phyloP scores from a whole-genome alignment of 106 monocot species.

The Acorus calamus region DNA sequence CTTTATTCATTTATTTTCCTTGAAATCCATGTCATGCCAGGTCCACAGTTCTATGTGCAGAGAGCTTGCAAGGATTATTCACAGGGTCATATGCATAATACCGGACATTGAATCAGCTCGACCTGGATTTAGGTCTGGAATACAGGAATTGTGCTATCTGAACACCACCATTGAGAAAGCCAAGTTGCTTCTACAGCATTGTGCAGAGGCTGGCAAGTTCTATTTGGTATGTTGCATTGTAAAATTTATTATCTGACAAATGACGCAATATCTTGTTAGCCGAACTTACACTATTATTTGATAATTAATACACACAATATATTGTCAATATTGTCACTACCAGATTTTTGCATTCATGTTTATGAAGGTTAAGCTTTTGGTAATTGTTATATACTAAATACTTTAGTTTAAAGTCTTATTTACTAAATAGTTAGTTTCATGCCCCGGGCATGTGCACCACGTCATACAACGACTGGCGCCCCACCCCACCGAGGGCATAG shows the following conservation, averaged over 20 bases:
- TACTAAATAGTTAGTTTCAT: no score
- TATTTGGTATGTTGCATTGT: constrained; percentile 54
- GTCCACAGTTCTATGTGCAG: constrained; percentile 51
- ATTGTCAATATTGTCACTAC: no score
- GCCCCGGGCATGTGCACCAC: no score
- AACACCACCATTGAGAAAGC: constrained; percentile 59
- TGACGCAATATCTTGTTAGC: no score
- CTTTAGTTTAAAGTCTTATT: no score
- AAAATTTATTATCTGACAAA: not conserved
- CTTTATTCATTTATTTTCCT: not conserved
- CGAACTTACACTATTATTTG: no score
- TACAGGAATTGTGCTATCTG: constrained; percentile 61
- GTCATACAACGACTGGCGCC: no score
- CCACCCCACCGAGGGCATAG: no score
- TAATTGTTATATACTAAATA: no score
- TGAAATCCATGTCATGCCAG: constrained; percentile 16
- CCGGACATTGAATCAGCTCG: constrained; percentile 78
- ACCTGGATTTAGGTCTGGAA: constrained; percentile 67
- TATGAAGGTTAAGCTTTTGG: no score
- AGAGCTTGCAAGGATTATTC: constrained; percentile 45
- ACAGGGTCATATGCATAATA: constrained; percentile 37
- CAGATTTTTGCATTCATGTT: no score
- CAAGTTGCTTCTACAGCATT: constrained; percentile 53
- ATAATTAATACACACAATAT: no score
- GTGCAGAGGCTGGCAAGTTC: constrained; percentile 70